Base-by-base conservation (phyloP, 1,139 yeast genomes). In the Wickerhamomyces sp. region DNA sequence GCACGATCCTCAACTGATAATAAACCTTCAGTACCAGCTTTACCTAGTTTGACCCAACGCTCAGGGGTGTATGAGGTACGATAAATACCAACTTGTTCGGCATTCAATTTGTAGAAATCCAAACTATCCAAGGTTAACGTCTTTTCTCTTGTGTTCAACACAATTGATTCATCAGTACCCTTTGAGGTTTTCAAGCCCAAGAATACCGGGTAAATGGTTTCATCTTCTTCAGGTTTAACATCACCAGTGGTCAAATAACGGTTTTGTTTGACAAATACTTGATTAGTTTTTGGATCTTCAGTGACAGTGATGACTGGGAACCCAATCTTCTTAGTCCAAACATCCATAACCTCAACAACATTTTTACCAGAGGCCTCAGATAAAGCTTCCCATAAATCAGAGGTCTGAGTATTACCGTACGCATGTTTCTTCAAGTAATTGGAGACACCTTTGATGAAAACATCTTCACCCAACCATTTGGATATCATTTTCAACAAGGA, bases 291-390 rank as follows among this genome's bases (percentile, higher is more conserved):
- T 34, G 66, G 70, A 36, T 68, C 65, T 59, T 76, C 81, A 38
- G 68, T 63, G 31, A 86, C 93, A 44, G 79, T 71, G 41, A 89
- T 70, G 15, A 88, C 75, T n/a, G 96, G 96, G 70, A 75, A 88
- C 7, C 96, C 96, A 50, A 86, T 81, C 62, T 81, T 79, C 54
- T 80, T 77, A 46, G 93, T 87, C 96, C 96, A 89, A 44, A 78
- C 72, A 54, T 80, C 77, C 95, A 89, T 88, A 56, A 84, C 80
- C 49, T 70, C 64, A 52, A 75, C 75, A 45, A 89, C 85, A 49
- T 89, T 88, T 61, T 83, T 77, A 37, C 91, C 91, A 30, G 88
- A 77, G 27, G 80, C 91, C 46, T 80, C 83, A 36, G 84, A 70
- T 45, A 88, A 71, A 15, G 94, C 83, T 46, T 71, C 73, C 96